These are phyloP conservation scores for Entomortierella parvispora DNA, from an alignment of 192 early-diverging fungal species.

Conservation along the genomic window DNA sequence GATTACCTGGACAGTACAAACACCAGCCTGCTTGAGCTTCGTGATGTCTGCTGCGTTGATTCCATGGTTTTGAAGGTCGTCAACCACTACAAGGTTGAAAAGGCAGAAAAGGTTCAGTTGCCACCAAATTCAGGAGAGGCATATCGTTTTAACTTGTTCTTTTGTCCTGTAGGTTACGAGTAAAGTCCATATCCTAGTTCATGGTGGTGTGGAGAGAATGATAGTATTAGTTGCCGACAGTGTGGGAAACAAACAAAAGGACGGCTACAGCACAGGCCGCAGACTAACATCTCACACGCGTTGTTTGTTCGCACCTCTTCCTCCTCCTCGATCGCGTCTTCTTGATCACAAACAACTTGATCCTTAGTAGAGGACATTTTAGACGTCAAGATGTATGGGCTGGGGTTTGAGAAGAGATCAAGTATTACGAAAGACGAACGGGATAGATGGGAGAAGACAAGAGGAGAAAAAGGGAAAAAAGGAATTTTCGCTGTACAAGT, in stretches of 20 bases:
- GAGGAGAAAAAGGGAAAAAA: not conserved
- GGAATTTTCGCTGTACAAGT: not conserved
- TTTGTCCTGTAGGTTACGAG: no score
- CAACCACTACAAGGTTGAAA: constrained; percentile 43
- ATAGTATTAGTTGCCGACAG: not conserved
- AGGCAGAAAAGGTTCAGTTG: not conserved
- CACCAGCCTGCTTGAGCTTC: constrained; percentile 81
- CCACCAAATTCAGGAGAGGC: not conserved
- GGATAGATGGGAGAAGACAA: no score
- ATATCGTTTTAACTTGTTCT: not conserved
- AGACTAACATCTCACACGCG: no score
- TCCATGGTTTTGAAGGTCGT: constrained; percentile 71
- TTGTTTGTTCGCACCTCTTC: constrained; percentile 13
- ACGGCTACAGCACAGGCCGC: no score
- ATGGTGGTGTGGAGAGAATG: no score
- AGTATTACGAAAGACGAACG: no score
- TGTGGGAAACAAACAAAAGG: not conserved
- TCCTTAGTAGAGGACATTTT: constrained; percentile 20
- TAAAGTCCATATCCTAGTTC: no score
- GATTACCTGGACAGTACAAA: constrained; percentile 77
- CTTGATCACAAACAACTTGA: constrained; percentile 31
- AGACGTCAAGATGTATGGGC: no score
- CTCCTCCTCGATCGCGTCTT: constrained; percentile 18
- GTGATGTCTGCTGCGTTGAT: constrained; percentile 81
- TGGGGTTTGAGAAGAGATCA: no score